Conservation (phyloP, 2,329 filamentous ascomycete genomes). For the Pestalotiopsis sp. region DNA sequence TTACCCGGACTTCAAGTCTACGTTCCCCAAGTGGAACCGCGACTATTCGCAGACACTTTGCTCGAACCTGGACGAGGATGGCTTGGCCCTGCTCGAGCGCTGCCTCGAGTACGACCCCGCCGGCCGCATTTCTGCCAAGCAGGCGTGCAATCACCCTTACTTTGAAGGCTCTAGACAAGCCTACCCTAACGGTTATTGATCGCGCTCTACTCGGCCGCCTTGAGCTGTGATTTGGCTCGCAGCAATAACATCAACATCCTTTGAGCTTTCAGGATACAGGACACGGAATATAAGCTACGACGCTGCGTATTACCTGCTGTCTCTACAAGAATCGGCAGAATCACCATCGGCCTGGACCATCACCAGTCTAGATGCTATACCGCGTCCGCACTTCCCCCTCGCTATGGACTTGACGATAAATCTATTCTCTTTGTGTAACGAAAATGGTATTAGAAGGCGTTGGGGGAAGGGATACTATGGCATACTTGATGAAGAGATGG, state of each 20-base stretch:
- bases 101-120: slow-evolving; percentile 89
- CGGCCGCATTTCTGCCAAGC: slow-evolving; percentile 85
- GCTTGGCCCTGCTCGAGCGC: slow-evolving; percentile 67
- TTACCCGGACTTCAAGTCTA: slow-evolving; percentile 90
- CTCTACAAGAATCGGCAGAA: not conserved
- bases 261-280: slow-evolving; percentile 29
- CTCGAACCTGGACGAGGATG: slow-evolving; percentile 71
- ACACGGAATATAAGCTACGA: not conserved
- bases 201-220: slow-evolving; percentile 8
- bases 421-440: slow-evolving; percentile 3
- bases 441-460: slow-evolving; percentile 13
- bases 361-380: not conserved
- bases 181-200: slow-evolving; percentile 24
- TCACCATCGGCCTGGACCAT: not conserved
- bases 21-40: slow-evolving; percentile 88
- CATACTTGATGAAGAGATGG: not conserved
- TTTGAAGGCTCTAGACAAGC: slow-evolving; percentile 53
- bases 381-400: not conserved
- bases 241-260: slow-evolving; percentile 19
- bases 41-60: slow-evolving; percentile 69
- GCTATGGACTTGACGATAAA: not conserved
- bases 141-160: slow-evolving; percentile 82
- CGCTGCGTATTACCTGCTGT: not conserved
- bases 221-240: slow-evolving; percentile 18
- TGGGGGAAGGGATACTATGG: slow-evolving; percentile 10